Percentiles rank a stretch among this genome's conserved stretches.
phyloP scores from a whole-genome alignment of 1,284 basidiomycete species.

The Pisolithus thermaeus region DNA sequence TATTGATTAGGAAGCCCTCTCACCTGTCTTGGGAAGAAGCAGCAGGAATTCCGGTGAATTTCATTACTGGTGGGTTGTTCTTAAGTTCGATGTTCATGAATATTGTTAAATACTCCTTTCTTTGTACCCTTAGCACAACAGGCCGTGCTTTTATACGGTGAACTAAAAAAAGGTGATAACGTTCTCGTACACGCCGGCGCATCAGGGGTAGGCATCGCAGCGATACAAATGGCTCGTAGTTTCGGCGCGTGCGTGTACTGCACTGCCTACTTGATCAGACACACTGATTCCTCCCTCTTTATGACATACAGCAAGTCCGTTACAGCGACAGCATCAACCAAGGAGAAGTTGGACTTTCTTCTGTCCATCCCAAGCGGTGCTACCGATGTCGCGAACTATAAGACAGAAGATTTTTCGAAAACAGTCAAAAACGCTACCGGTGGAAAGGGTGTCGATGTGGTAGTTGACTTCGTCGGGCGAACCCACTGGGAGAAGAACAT shows the following conservation, averaged over 20 bases:
- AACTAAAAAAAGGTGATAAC: constrained; percentile 66
- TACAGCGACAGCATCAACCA: constrained; percentile 80
- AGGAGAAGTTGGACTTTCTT: constrained; percentile 81
- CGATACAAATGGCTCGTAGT: constrained; percentile 81
- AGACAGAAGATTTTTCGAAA: constrained; percentile 71
- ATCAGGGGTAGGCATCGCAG: constrained; percentile 87
- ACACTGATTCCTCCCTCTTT: constrained; percentile 7
- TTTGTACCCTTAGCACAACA: constrained; percentile 60
- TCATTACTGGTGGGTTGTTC: constrained; percentile 63
- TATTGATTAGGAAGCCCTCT: constrained; percentile 73
- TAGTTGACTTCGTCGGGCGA: constrained; percentile 86
- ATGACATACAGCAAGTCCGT: constrained; percentile 51
- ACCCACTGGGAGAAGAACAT: constrained; percentile 85
- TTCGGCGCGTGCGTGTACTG: constrained; percentile 63
- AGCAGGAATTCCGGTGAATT: constrained; percentile 82
- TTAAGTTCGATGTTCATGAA: constrained; percentile 5
- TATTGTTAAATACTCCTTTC: neutral
- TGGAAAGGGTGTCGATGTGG: constrained; percentile 69
- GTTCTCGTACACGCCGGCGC: constrained; percentile 89
- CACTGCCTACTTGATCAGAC: constrained; percentile 4
- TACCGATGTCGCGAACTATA: constrained; percentile 82
- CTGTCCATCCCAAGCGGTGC: constrained; percentile 58
- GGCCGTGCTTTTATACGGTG: constrained; percentile 67
- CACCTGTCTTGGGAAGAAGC: constrained; percentile 80
- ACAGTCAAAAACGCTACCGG: constrained; percentile 61